phyloP scores from a whole-genome alignment of 345 rosid genomes.

The Lagerstroemia speciosa region DNA sequence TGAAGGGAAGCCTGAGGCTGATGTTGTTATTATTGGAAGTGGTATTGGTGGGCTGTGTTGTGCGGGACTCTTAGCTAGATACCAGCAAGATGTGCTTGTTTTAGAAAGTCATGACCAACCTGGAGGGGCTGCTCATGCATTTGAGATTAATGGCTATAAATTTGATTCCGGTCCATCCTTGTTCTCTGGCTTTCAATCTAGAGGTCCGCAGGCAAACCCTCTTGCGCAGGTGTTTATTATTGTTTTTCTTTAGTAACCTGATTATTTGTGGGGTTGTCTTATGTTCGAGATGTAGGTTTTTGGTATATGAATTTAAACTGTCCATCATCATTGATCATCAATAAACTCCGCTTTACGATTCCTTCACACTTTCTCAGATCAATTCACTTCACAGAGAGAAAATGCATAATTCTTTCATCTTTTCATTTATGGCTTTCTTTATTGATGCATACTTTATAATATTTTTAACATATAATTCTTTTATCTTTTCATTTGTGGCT shows the following conservation, averaged over 20 bases:
- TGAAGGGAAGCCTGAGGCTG: slow-evolving; percentile 74
- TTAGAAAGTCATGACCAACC: slow-evolving; percentile 87
- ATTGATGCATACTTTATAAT: no score
- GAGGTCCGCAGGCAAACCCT: slow-evolving; percentile 91
- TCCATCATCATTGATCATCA: neutral
- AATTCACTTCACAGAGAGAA: neutral
- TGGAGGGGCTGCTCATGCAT: slow-evolving; percentile 86
- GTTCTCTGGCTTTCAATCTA: slow-evolving; percentile 84
- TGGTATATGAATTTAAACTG: neutral
- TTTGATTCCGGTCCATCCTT: slow-evolving; percentile 93
- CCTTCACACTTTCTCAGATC: neutral
- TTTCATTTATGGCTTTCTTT: no score
- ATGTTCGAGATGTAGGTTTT: neutral
- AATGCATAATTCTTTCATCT: neutral
- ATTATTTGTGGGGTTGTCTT: neutral
- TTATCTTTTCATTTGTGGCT: no score
- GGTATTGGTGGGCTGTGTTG: slow-evolving; percentile 87
- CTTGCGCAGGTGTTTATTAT: slow-evolving; percentile 65
- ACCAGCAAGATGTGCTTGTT: slow-evolving; percentile 65
- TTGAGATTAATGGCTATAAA: slow-evolving; percentile 66
- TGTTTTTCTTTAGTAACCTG: no score
- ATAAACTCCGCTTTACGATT: neutral
- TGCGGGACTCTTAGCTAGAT: slow-evolving; percentile 80
- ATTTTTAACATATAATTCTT: no score
- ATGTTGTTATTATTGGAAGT: slow-evolving; percentile 82